Evolutionary conservation across 75 land plant species (phyloP).

Genomic region (Pinus albicaulis): DNA sequence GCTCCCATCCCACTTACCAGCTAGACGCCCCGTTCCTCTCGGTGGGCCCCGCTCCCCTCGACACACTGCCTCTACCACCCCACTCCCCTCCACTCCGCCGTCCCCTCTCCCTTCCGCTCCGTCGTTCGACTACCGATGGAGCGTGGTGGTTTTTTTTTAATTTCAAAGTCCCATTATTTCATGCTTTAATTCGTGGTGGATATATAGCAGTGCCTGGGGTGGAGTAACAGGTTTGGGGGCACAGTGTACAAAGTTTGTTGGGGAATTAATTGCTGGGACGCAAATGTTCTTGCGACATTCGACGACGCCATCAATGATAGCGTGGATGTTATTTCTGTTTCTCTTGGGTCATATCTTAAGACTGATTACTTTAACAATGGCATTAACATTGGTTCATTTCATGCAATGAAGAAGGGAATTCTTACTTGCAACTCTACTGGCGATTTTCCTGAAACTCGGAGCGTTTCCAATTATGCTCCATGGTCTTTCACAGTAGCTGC

Average conservation of each 20-base stretch:
- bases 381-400: constrained; percentile 81
- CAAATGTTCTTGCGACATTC: constrained; percentile 82
- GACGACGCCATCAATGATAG: constrained; percentile 75
- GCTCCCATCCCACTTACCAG: no score
- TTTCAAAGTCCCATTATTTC: no score
- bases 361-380: constrained; percentile 53
- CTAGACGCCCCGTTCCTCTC: no score
- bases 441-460: constrained; percentile 8
- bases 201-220: constrained; percentile 84
- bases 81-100: no score
- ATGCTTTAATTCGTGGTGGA: no score
- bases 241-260: constrained; percentile 91
- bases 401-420: constrained; percentile 23
- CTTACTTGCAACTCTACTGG: constrained; percentile 24
- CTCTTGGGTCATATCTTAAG: constrained; percentile 67
- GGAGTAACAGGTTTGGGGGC: constrained; percentile 74
- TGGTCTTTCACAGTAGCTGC: constrained; percentile 43
- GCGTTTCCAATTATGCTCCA: constrained; percentile 27
- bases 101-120: no score
- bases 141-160: no score
- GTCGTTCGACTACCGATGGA: no score
- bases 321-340: constrained; percentile 78
- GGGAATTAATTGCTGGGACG: constrained; percentile 71
- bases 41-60: no score
- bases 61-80: no score